Base-by-base conservation (phyloP, 176 grass and related monocot species). In the Tuctoria greenei region DNA sequence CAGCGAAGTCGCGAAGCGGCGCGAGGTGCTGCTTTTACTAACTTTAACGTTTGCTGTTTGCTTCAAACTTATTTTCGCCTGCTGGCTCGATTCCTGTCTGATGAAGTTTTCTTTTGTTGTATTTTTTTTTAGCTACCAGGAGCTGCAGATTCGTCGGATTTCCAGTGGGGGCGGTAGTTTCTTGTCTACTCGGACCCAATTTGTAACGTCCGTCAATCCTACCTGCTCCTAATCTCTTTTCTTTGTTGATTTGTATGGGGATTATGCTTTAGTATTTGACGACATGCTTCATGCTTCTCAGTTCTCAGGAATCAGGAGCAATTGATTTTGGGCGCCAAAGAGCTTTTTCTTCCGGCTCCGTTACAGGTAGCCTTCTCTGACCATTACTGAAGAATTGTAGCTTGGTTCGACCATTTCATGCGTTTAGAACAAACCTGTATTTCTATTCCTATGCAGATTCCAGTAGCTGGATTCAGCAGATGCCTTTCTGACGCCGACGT, bases 391-490 rank as follows among this genome's bases (percentile, higher is more conserved):
- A 67, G 50, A 74, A 54, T 64, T 61, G 38, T 45, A 64, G 43
- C 11, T 73, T 69, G 64, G 58, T 84, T 28, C 13, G 16, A 61
- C 54, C 64, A 70, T 88, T 26, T 70, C 21, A 47, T 61, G 11
- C 72, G 73, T 24, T 50, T 42, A 10, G 26, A 37, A 42, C 69
- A 75, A 28, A 40, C 38, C 35, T 52, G 9, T 52, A n/a, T 23
- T 44, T 64, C 66, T 50, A 78, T 77, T 66, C 73, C 6, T 66
- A 5, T 27, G 20, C 74, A 90, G 76, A 79, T 89, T 66, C 28
- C 17, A 79, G 51, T 72, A 46, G 76, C 18, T 77, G 66, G 71
- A 76, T 79, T 27, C 67, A 73, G 66, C 69, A 58, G 69, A 71
- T 73, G 58, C 66, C 20, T 90, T 47, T 65, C 36, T 83, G 61